These are phyloP conservation scores for Exophiala sp. DNA, from an alignment of 2,329 filamentous ascomycete species.

Conservation along the genomic window DNA sequence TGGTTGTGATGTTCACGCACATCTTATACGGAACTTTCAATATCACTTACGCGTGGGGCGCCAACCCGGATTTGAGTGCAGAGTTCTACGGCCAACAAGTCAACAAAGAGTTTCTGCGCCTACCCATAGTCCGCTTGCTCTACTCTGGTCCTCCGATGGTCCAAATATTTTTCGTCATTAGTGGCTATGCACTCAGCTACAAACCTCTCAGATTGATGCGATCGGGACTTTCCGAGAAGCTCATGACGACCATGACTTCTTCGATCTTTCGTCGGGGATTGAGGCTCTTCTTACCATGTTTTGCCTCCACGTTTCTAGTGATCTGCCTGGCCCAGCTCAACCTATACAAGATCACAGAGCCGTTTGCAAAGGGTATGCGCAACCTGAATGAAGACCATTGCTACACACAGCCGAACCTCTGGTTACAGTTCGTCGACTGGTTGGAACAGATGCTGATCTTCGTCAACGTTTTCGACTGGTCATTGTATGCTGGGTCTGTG, in stretches of 20 bases:
- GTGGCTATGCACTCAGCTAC: conserved; percentile 47
- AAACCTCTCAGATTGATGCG: conserved; percentile 41
- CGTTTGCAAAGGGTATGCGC: conserved; percentile 23
- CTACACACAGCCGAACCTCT: conserved; percentile 17
- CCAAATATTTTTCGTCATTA: conserved; percentile 48
- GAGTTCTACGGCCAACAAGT: not conserved
- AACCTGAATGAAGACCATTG: conserved; percentile 21
- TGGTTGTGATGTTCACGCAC: conserved; percentile 25
- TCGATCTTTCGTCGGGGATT: conserved; percentile 44
- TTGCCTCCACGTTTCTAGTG: conserved; percentile 38
- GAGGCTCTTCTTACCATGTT: conserved; percentile 41
- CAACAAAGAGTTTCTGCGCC: conserved; percentile 16
- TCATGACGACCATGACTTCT: conserved; percentile 40
- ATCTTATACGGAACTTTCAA: conserved; percentile 26
- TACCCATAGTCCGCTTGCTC: conserved; percentile 24
- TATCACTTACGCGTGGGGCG: conserved; percentile 22
- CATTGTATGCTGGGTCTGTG: conserved; percentile 13
- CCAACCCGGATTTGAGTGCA: conserved; percentile 3
- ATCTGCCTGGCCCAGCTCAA: conserved; percentile 33
- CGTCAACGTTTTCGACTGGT: not conserved
- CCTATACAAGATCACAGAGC: conserved; percentile 23
- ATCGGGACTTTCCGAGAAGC: conserved; percentile 34
- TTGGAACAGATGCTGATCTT: conserved; percentile 21
- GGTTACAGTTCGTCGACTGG: conserved; percentile 23
- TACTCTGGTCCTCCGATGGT: conserved; percentile 33